phyloP scores from a whole-genome alignment of 495 filamentous ascomycete species.

The Sporormia fimetaria region DNA sequence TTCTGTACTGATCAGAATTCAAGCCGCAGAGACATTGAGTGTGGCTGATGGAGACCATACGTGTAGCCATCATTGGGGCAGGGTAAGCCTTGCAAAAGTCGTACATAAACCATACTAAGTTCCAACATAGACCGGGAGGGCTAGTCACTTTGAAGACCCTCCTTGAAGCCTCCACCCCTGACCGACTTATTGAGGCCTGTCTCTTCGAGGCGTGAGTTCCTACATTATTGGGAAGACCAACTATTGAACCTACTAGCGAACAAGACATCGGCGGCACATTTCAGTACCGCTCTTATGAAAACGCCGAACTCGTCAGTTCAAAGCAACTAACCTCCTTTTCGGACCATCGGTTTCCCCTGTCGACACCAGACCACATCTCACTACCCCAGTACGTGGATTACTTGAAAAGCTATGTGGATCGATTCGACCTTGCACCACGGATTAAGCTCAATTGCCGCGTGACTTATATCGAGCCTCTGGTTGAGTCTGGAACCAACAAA shows the following conservation, averaged over 20 bases:
- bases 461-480: constrained; percentile 8
- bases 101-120: background rate
- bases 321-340: constrained; percentile 22
- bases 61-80: constrained; percentile 17
- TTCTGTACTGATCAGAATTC: background rate
- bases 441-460: constrained; percentile 19
- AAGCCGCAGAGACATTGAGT: background rate
- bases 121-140: constrained; percentile 11
- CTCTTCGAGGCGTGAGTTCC: constrained; percentile 20
- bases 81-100: constrained; percentile 7
- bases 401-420: constrained; percentile 12
- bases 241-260: constrained; percentile 6
- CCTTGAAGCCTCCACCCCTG: constrained; percentile 18
- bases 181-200: constrained; percentile 16
- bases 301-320: constrained; percentile 20
- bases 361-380: constrained; percentile 19
- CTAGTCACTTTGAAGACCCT: constrained; percentile 19
- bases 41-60: constrained; percentile 5
- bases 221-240: background rate
- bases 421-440: constrained; percentile 10
- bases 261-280: constrained; percentile 22
- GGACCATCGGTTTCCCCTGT: constrained; percentile 16
- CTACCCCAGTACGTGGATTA: constrained; percentile 22
- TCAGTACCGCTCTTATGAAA: constrained; percentile 20
- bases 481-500: constrained; percentile 1